Percentiles rank a stretch among this genome's conserved stretches.
phyloP scores from a whole-genome alignment of 192 early-diverging fungal genomes.

The Chytriomyces confervae region DNA sequence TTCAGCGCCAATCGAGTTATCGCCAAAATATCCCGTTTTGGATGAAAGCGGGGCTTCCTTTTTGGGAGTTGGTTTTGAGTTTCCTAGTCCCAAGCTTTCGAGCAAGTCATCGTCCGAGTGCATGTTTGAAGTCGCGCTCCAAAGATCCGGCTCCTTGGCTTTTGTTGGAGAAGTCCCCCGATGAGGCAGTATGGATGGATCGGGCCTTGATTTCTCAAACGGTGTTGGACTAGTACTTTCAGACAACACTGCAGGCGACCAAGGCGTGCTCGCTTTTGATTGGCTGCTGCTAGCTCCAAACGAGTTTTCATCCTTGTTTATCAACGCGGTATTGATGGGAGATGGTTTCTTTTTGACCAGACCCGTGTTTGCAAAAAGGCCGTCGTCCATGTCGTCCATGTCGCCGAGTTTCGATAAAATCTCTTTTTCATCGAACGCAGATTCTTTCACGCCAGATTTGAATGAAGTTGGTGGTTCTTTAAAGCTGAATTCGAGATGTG shows the following conservation, averaged over 20 bases:
- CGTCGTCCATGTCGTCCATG: conserved; percentile 34
- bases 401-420: conserved; percentile 16
- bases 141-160: background rate
- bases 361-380: conserved; percentile 19
- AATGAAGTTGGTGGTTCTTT: background rate
- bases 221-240: background rate
- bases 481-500: background rate
- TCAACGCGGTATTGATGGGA: background rate
- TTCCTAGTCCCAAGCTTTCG: conserved; percentile 13
- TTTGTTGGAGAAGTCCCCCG: background rate
- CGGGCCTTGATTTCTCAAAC: background rate
- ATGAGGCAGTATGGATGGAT: background rate
- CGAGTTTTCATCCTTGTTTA: background rate
- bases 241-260: background rate
- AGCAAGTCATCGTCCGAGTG: conserved; percentile 13
- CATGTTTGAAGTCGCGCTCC: background rate
- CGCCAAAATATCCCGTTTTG: too few species aligned
- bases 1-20: too few species aligned
- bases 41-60: too few species aligned
- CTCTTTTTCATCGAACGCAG: conserved; percentile 7
- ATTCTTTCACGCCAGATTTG: background rate
- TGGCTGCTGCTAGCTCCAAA: background rate
- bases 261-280: background rate
- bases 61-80: too few species aligned
- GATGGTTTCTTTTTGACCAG: conserved; percentile 15